These are phyloP conservation scores for Bipolaris cookei DNA, from an alignment of 2,329 filamentous ascomycete genomes.

Conservation along the genomic window DNA sequence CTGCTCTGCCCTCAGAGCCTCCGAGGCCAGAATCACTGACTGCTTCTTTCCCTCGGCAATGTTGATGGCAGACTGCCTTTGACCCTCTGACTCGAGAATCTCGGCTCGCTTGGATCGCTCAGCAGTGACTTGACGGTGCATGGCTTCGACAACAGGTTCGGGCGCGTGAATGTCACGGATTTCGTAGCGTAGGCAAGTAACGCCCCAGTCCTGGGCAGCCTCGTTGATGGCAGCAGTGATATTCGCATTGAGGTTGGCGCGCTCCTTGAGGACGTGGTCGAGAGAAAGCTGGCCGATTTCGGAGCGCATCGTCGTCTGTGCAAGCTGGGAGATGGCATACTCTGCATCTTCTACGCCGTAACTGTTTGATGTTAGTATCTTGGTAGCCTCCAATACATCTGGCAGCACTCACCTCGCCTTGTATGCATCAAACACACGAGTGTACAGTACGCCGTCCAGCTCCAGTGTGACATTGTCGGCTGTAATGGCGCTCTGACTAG, in stretches of 20 bases:
- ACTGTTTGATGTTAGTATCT: conserved; percentile 56
- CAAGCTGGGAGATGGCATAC: conserved; percentile 96
- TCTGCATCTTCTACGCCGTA: conserved; percentile 99
- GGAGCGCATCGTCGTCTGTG: conserved; percentile 98
- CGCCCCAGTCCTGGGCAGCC: conserved; percentile 94
- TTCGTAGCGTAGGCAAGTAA: conserved; percentile 94
- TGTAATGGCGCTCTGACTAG: conserved; percentile 95
- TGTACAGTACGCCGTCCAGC: conserved; percentile 94
- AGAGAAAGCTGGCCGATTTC: conserved; percentile 96
- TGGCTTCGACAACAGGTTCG: conserved; percentile 89
- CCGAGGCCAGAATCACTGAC: conserved; percentile 92
- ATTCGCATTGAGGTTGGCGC: conserved; percentile 93
- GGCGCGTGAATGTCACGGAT: conserved; percentile 98
- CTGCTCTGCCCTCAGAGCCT: conserved; percentile 86
- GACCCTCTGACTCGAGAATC: conserved; percentile 95
- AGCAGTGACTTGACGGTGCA: conserved; percentile 97
- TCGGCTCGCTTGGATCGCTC: conserved; percentile 97
- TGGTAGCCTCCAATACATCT: not conserved
- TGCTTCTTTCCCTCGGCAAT: conserved; percentile 98
- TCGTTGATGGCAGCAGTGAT: conserved; percentile 99
- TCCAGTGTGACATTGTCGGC: conserved; percentile 98
- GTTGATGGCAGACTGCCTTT: conserved; percentile 97
- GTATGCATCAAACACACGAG: conserved; percentile 95
- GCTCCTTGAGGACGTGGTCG: conserved; percentile 97
- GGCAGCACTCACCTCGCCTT: conserved; percentile 78